Evolutionary conservation across 148 eudicot species (phyloP), one percentile per base, ranked within the genome.

Genomic region (Chenopodium quinoa): DNA sequence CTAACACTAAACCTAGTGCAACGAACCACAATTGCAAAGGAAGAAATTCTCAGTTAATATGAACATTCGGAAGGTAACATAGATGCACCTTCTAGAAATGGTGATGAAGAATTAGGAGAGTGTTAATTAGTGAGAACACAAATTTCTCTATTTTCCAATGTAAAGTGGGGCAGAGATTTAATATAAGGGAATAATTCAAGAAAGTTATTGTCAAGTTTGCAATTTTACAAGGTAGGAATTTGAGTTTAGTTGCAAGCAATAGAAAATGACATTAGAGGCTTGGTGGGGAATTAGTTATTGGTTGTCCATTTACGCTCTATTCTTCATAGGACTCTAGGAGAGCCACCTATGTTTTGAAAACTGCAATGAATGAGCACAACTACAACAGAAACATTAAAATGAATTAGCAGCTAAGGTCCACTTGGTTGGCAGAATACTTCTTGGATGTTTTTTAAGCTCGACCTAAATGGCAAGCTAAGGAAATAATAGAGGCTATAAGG

Each of bases 381-480:
- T 75, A 56, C 10, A 22, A 3, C 0, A 40, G 69, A 9, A 60
- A 62, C 47, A 60, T 60, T 52, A 64, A 62, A 2, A 34, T 3
- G 0, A 76, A 76, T 17, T 60, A 10, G 13, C 79, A 76, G 22
- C 14, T 76, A 0, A 76, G 31, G 10, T 1, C 69, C 2, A 17
- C 20, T 29, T 62, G 46, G 52, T 1, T 76, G 19, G 79, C 79
- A 7, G 23, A 60, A 5, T 29, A 76, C 8, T 62, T 76, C 3
- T 37, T 76, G 0, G 50, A 76, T 0, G 69, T 76, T 7, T 76
- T 76, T 20, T 25, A 76, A n/a, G 2, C 47, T 2, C 62, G 54
- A 22, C 70, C 70, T 17, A 29, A 76, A 6, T 76, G 52, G 79
- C 79, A 29, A 12, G 52, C 70, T 7, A 31, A 37, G 27, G 79